phyloP scores from a whole-genome alignment of 2,329 filamentous ascomycete genomes.

The Colletotrichum aenigma region DNA sequence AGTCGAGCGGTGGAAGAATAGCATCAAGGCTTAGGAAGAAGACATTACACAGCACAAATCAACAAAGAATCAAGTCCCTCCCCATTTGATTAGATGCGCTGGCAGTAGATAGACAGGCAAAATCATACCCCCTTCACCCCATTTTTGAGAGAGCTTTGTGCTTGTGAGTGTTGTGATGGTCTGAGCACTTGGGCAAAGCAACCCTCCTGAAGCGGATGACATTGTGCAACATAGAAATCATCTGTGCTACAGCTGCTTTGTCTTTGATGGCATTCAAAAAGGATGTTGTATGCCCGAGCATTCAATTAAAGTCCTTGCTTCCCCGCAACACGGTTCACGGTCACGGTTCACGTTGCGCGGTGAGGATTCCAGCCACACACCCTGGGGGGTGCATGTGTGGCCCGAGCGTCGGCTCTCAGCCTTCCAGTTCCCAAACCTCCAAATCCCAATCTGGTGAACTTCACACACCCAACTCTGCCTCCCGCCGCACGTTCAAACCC shows the following conservation, averaged over 20 bases:
- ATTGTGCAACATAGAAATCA: background rate
- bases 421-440: slow-evolving; percentile 20
- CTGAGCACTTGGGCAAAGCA: background rate
- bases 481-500: background rate
- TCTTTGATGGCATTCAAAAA: background rate
- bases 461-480: slow-evolving; percentile 1
- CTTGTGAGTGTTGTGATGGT: background rate
- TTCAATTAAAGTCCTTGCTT: slow-evolving; percentile 22
- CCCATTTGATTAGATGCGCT: slow-evolving; percentile 5
- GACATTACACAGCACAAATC: slow-evolving; percentile 16
- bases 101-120: slow-evolving; percentile 6
- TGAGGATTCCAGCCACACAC: slow-evolving; percentile 19
- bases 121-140: slow-evolving; percentile 1
- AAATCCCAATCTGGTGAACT: slow-evolving; percentile 19
- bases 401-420: slow-evolving; percentile 16
- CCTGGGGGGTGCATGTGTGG: background rate
- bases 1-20: slow-evolving; percentile 12
- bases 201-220: background rate
- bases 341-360: background rate
- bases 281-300: background rate
- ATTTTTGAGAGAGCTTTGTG: background rate
- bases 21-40: slow-evolving; percentile 20
- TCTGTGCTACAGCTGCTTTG: background rate
- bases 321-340: slow-evolving; percentile 18
- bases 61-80: slow-evolving; percentile 12